Evolutionary conservation across 2,329 filamentous ascomycete genomes (phyloP).

Genomic region (Verticillium longisporum): DNA sequence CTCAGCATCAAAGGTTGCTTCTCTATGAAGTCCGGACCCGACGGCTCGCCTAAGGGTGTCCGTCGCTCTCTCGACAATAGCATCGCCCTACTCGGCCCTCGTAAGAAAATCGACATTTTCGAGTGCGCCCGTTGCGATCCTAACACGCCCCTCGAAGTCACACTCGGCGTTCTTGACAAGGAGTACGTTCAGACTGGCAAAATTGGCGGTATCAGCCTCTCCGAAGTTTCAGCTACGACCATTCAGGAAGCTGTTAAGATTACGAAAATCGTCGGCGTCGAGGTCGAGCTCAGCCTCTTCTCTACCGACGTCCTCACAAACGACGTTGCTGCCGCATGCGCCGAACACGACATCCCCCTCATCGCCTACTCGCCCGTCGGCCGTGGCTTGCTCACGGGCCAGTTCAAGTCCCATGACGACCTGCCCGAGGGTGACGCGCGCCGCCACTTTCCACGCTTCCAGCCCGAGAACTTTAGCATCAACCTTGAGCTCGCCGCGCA

Average conservation of each 20-base stretch:
- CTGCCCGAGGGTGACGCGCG: conserved; percentile 44
- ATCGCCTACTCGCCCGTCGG: conserved; percentile 69
- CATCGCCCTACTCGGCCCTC: conserved; percentile 41
- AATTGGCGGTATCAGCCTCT: conserved; percentile 43
- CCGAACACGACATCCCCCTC: conserved; percentile 60
- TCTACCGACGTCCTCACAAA: conserved; percentile 40
- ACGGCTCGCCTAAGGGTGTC: conserved; percentile 47
- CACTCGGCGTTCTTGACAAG: conserved; percentile 33
- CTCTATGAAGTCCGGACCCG: conserved; percentile 27
- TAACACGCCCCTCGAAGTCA: conserved; percentile 34
- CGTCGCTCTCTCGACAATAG: conserved; percentile 53
- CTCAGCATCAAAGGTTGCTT: conserved; percentile 56
- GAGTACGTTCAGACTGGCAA: conserved; percentile 46
- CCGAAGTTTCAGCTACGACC: conserved; percentile 41
- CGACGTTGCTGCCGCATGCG: conserved; percentile 47
- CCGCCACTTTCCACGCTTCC: conserved; percentile 49
- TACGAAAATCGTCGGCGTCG: conserved; percentile 38
- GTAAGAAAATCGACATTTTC: conserved; percentile 55
- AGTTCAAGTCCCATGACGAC: conserved; percentile 45
- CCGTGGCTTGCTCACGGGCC: conserved; percentile 46
- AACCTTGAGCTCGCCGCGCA: conserved; percentile 57
- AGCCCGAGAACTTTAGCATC: conserved; percentile 52
- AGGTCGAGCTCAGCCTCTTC: conserved; percentile 48
- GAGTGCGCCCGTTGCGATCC: conserved; percentile 51
- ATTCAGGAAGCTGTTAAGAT: conserved; percentile 39